Conservation (phyloP, 257 asterid genomes). For the Capsicum rhomboideum region DNA sequence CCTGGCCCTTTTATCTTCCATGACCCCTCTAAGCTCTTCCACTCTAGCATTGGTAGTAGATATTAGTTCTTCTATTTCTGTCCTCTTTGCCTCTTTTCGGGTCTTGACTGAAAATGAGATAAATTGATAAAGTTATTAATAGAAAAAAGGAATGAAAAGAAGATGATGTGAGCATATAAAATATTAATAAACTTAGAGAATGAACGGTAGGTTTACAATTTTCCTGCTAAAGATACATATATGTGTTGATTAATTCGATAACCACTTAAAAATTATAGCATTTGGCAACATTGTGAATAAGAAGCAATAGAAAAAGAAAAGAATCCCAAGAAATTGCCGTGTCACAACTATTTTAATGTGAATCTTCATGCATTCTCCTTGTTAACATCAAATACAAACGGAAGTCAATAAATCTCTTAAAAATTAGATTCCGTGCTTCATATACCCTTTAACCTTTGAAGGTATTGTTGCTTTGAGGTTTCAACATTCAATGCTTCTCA, state of each 20-base stretch:
- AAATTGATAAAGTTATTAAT: background rate
- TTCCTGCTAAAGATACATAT: background rate
- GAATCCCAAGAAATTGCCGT: background rate
- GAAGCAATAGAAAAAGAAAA: background rate
- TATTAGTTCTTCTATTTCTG: slow-evolving; percentile 7
- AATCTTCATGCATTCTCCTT: background rate
- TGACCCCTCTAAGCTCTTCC: slow-evolving; percentile 2
- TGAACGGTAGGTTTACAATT: background rate
- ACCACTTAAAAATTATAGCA: background rate
- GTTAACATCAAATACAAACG: background rate
- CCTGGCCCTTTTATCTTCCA: slow-evolving; percentile 54
- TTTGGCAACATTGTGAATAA: background rate
- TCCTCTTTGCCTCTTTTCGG: background rate
- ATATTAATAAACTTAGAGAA: background rate
- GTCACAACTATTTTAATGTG: background rate
- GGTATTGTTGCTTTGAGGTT: background rate
- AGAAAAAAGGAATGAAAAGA: background rate
- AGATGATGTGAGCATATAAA: background rate
- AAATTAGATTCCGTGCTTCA: background rate
- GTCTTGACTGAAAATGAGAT: background rate
- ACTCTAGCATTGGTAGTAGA: background rate
- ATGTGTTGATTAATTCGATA: background rate
- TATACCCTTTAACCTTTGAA: background rate
- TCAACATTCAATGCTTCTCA: background rate
- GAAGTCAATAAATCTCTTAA: background rate